phyloP scores from a whole-genome alignment of 192 early-diverging fungal species.

The Mycoemilia scoparia region DNA sequence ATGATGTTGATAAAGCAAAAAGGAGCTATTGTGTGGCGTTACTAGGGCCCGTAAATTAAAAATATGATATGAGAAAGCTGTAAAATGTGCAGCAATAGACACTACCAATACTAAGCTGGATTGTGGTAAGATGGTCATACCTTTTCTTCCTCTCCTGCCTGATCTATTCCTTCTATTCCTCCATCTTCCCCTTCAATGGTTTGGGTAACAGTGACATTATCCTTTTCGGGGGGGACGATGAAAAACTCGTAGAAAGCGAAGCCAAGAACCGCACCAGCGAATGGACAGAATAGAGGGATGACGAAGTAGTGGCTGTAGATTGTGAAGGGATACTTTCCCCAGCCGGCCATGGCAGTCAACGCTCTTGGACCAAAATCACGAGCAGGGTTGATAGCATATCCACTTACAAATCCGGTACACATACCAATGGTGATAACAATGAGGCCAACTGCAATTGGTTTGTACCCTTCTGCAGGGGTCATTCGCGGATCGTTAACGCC shows the following conservation, averaged over 20 bases:
- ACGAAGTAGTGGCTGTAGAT: slow-evolving; percentile 48
- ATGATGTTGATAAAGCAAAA: no score
- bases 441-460: slow-evolving; percentile 40
- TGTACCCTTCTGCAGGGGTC: slow-evolving; percentile 31
- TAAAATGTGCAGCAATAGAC: no score
- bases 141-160: no score
- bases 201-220: no score
- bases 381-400: slow-evolving; percentile 57
- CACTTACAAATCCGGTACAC: slow-evolving; percentile 45
- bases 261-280: slow-evolving; percentile 41
- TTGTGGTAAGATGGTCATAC: no score
- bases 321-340: slow-evolving; percentile 47
- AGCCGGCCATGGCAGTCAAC: slow-evolving; percentile 47
- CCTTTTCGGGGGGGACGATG: no score
- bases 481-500: slow-evolving; percentile 38
- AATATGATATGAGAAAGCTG: no score
- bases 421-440: slow-evolving; percentile 39
- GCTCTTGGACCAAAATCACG: slow-evolving; percentile 64
- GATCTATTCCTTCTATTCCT: no score
- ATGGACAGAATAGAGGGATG: slow-evolving; percentile 48
- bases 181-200: no score
- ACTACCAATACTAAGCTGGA: no score
- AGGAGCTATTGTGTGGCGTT: no score
- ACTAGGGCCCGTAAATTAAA: no score
- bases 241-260: slow-evolving; percentile 40